Evolutionary conservation across 2,329 filamentous ascomycete genomes (phyloP), one percentile per base, ranked within the genome.

Genomic region (Stachybotrys elegans): DNA sequence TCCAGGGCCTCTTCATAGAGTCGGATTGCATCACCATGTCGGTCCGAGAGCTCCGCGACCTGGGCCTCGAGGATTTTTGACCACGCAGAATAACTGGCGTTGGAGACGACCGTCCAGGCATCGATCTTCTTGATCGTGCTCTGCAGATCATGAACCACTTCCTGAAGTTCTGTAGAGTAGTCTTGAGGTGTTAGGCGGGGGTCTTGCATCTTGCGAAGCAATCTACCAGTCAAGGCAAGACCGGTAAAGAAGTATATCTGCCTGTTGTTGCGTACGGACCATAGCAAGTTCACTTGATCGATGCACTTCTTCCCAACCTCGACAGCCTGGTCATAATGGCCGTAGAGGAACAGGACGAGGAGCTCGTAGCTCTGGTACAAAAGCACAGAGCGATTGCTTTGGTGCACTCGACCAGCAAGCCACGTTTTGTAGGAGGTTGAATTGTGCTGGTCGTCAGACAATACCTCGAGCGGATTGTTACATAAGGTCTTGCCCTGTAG

Each of bases 31-130:
- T 63, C 57, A 4, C 78, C 81, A 47, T 81, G 73, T 25, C 83
- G 66, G 7, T 65, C 65, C 5, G 70, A 67, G 44, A 87, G 68
- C 52, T 91, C 86, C 4, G 78, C 73, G 16, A 87, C 67, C 52
- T 88, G 83, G 2, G 84, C 86, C 43, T 81, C 76, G 1, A 92
- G 69, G 13, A 88, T 67, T 45, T 75, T 78, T 5, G 83, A 79
- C 82, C 84, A 90, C 1, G 76, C 67, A 9, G 81, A 65, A 59
- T 89, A 91, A 61, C 91, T 91, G 54, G 86, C 73, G 40, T 83
- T 73, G 14, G 79, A 84, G 22, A 85, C 72, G 2, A 70, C 59
- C 40, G 81, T 74, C 71, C 83, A 87, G 40, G 79, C 72, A 48
- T 81, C 75, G 43, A 89, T 81, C 58, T 76, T 76, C 48, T 73